phyloP scores from a whole-genome alignment of 768 basidiomycete species.

The Kwoniella mangroviensis region DNA sequence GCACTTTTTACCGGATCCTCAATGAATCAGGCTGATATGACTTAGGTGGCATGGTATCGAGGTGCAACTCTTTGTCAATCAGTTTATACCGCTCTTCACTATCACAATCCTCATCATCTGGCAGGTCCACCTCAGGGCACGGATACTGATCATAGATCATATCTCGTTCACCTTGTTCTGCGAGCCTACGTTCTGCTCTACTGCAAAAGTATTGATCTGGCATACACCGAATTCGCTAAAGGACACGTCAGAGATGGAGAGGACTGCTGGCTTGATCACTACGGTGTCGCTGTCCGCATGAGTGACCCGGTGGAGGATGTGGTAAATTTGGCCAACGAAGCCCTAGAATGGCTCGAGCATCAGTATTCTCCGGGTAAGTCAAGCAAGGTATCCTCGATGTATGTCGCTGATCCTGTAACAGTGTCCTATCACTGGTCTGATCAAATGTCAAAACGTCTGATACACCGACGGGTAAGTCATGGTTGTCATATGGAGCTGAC shows the following conservation, averaged over 20 bases:
- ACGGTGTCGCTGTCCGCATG: conserved; percentile 76
- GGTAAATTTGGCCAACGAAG: conserved; percentile 66
- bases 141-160: conserved; percentile 61
- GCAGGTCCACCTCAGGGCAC: conserved; percentile 5
- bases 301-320: conserved; percentile 65
- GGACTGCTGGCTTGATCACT: conserved; percentile 79
- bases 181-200: conserved; percentile 70
- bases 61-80: conserved; percentile 86
- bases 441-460: conserved; percentile 34
- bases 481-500: conserved; percentile 1
- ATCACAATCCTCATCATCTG: conserved; percentile 66
- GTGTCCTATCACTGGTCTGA: conserved; percentile 33
- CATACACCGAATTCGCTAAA: conserved; percentile 79
- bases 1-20: conserved; percentile 4
- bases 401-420: neutral
- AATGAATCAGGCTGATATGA: no score
- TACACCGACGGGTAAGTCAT: conserved; percentile 43
- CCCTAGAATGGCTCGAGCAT: conserved; percentile 66
- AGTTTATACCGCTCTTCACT: conserved; percentile 76
- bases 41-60: conserved; percentile 83
- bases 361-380: conserved; percentile 28
- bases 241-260: conserved; percentile 72
- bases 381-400: neutral
- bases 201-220: conserved; percentile 78
- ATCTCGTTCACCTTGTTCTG: conserved; percentile 72